phyloP scores from a whole-genome alignment of 805 yeast genomes.

The Nakazawaea anatomiae region DNA sequence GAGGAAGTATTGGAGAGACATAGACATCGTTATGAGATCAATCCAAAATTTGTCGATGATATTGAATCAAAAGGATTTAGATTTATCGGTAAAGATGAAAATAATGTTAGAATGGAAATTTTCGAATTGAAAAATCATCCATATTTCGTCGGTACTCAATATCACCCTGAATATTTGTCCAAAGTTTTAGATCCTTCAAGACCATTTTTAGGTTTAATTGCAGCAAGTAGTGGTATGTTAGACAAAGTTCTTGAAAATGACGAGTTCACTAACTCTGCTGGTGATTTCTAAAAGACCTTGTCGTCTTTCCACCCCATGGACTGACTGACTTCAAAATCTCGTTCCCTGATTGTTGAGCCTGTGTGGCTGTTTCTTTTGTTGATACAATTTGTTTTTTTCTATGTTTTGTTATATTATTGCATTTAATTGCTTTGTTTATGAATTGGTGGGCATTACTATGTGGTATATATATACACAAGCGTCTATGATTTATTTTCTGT shows the following conservation, averaged over 20 bases:
- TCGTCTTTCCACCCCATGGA: not conserved
- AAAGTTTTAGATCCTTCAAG: slow-evolving; percentile 95
- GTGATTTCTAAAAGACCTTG: slow-evolving; percentile 22
- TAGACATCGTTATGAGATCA: slow-evolving; percentile 97
- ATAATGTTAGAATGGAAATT: slow-evolving; percentile 88
- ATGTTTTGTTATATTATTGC: not conserved
- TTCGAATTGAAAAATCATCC: slow-evolving; percentile 84
- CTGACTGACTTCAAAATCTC: not conserved
- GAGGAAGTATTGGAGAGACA: slow-evolving; percentile 83
- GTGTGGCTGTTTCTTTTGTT: no score
- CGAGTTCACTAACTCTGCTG: slow-evolving; percentile 23
- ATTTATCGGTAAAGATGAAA: slow-evolving; percentile 92
- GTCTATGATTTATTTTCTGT: not conserved
- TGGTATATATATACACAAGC: not conserved
- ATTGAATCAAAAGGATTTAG: slow-evolving; percentile 76
- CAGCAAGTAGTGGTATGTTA: slow-evolving; percentile 85
- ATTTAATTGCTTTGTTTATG: not conserved
- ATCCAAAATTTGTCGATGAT: slow-evolving; percentile 68
- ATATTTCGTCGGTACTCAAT: slow-evolving; percentile 91
- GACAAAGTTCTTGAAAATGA: slow-evolving; percentile 50
- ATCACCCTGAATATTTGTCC: slow-evolving; percentile 96
- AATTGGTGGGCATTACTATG: not conserved
- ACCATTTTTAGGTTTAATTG: slow-evolving; percentile 94
- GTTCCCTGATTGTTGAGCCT: not conserved
- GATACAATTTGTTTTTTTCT: not conserved